Base-by-base conservation (phyloP, 2,329 filamentous ascomycete genomes). In the Lachnellula subtilissima region DNA sequence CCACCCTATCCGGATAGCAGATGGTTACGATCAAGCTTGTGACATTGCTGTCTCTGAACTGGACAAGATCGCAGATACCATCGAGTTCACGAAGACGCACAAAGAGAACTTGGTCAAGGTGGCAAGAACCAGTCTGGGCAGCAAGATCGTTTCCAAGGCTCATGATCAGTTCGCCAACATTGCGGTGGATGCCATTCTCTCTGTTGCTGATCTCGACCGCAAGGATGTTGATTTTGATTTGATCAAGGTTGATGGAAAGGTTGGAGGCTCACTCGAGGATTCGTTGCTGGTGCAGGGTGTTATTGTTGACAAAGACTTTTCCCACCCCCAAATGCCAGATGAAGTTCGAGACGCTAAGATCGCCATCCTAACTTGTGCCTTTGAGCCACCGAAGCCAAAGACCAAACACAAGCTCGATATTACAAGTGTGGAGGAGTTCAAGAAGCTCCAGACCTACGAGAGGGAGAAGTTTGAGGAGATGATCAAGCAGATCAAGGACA, bases 351-450 rank as follows among this genome's bases (percentile, higher is more conserved):
- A 99, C 75, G 95, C 94, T 70, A 97, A 97, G 80, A 86, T 99
- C 70, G 94, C 94, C 65, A 99, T 99, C 69, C 78, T 99, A 58
- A 99, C 94, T 51, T 99, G 94, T 73, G 91, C 94, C 4, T 99
- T 99, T 71, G 94, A 99, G 78, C 94, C 94, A 35, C 94, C 94
- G 50, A 99, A 99, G 82, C 94, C 94, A 65, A 99, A 99, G 84
- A 99, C 94, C 48, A 99, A 99, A 84, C 94, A 99, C 77, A 96
- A 97, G 80, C 84, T 99, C 60, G 94, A 99, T 70, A 99, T 99
- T 71, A 94, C 91, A 55, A 89, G 86, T 43, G 93, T 99, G 7
- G 93, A 97, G 66, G 94, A 99, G 77, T 99, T 96, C 81, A 97
- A 96, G 81, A 94, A 95, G 76, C 78, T 99, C 63, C 94, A 99